These are phyloP conservation scores for Flaveria floridana DNA, from an alignment of 140 eudicot genomes.

Conservation along the genomic window DNA sequence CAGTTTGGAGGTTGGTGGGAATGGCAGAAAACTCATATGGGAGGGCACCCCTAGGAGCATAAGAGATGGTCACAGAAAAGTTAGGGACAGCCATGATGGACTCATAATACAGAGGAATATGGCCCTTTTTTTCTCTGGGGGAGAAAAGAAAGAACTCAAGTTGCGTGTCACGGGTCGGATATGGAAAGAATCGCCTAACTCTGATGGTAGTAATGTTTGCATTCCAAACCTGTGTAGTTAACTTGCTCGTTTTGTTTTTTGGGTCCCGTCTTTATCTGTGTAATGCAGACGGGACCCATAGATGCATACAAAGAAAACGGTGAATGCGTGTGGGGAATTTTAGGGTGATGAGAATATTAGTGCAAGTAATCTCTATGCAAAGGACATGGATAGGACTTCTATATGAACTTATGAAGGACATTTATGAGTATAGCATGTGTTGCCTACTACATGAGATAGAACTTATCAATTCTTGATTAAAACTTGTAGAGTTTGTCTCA, in stretches of 20 bases:
- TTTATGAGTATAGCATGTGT: slow-evolving; percentile 21
- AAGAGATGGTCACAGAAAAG: slow-evolving; percentile 82
- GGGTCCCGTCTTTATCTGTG: slow-evolving; percentile 8
- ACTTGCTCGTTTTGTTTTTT: slow-evolving; percentile 5
- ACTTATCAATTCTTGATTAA: slow-evolving; percentile 15
- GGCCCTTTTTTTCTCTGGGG: slow-evolving; percentile 96
- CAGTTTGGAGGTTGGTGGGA: slow-evolving; percentile 91
- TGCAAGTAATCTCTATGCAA: slow-evolving; percentile 30
- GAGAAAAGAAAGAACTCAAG: slow-evolving; percentile 81
- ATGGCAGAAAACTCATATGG: slow-evolving; percentile 83
- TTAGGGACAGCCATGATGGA: slow-evolving; percentile 90
- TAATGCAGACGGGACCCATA: background rate
- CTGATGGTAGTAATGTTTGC: slow-evolving; percentile 57
- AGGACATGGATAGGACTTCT: slow-evolving; percentile 24
- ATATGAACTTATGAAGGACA: slow-evolving; percentile 26
- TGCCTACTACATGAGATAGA: slow-evolving; percentile 1
- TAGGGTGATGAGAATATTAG: slow-evolving; percentile 26
- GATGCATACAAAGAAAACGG: slow-evolving; percentile 11
- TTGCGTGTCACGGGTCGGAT: slow-evolving; percentile 89
- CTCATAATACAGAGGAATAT: slow-evolving; percentile 82
- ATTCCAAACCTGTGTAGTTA: slow-evolving; percentile 64
- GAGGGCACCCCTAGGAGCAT: slow-evolving; percentile 95
- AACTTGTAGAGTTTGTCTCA: background rate
- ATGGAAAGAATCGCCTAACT: slow-evolving; percentile 84
- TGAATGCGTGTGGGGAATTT: slow-evolving; percentile 36